Percentiles rank a stretch among this genome's conserved stretches.
phyloP scores from a whole-genome alignment of 148 eudicot species.

The Cornus florida region DNA sequence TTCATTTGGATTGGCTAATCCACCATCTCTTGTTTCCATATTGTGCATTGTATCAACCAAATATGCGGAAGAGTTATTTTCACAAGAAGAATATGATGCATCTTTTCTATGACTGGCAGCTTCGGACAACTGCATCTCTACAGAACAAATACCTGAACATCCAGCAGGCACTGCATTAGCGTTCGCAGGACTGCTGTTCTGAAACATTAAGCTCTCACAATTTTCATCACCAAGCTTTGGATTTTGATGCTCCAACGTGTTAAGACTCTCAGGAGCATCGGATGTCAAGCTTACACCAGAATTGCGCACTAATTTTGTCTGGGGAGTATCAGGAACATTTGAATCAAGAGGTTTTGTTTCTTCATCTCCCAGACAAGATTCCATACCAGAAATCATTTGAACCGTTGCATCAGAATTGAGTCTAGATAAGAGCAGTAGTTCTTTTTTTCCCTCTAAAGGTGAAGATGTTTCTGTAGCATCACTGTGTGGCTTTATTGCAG shows the following conservation, averaged over 20 bases:
- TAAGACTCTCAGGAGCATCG: constrained; percentile 17
- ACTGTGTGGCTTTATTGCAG: constrained; percentile 5
- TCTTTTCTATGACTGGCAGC: constrained; percentile 17
- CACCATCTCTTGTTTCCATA: constrained; percentile 11
- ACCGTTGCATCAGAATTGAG: constrained; percentile 21
- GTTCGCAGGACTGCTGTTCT: constrained; percentile 18
- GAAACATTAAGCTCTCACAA: constrained; percentile 12
- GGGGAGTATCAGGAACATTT: constrained; percentile 16
- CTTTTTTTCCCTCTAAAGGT: constrained; percentile 15
- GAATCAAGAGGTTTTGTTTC: constrained; percentile 13
- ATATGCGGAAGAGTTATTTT: constrained; percentile 18
- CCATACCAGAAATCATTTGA: constrained; percentile 18
- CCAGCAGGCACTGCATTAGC: constrained; percentile 12
- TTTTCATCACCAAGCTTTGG: constrained; percentile 15
- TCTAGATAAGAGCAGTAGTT: constrained; percentile 12
- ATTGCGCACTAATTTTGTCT: constrained; percentile 13
- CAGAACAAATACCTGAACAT: constrained; percentile 14
- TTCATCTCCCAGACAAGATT: constrained; percentile 17
- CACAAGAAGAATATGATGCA: constrained; percentile 16
- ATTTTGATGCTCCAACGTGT: constrained; percentile 10
- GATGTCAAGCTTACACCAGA: constrained; percentile 5
- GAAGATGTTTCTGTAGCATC: constrained; percentile 10
- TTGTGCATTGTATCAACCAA: constrained; percentile 27
- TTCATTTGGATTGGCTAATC: constrained; percentile 19
- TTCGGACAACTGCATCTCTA: constrained; percentile 21